Evolutionary conservation across 2,329 filamentous ascomycete species (phyloP).

Genomic region (Clonostachys sp.): DNA sequence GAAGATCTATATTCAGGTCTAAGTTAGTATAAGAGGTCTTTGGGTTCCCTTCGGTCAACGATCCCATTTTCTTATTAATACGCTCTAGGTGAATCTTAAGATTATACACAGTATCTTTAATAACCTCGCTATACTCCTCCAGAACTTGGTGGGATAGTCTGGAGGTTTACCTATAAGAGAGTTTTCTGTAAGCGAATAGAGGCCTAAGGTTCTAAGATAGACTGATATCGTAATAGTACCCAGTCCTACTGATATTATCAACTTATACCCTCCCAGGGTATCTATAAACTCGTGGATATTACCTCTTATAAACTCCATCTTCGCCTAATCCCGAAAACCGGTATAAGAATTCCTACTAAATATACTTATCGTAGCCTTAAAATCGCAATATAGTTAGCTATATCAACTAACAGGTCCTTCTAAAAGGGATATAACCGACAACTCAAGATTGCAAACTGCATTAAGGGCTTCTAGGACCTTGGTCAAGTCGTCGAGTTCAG

Average conservation of each 20-base stretch:
- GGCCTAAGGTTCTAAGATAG: constrained; percentile 1
- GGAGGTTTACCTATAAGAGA: not conserved
- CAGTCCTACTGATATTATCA: not conserved
- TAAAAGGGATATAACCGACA: no score
- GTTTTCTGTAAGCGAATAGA: not conserved
- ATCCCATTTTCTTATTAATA: not conserved
- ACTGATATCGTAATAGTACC: not conserved
- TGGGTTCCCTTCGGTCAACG: not conserved
- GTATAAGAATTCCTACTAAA: not conserved
- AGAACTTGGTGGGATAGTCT: not conserved
- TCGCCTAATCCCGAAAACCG: not conserved
- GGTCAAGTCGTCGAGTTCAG: no score
- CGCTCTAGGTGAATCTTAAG: not conserved
- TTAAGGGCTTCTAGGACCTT: no score
- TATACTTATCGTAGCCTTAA: no score
- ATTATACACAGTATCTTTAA: not conserved
- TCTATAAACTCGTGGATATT: not conserved
- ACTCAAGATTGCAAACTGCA: no score
- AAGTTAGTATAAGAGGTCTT: not conserved
- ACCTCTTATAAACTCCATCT: not conserved
- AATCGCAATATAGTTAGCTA: no score
- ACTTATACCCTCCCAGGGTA: not conserved
- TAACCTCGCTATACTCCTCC: not conserved
- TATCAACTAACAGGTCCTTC: no score
- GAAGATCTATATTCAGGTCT: not conserved